phyloP scores from a whole-genome alignment of 371 early-diverging fungal species.

The Phascolomyces articulosus region DNA sequence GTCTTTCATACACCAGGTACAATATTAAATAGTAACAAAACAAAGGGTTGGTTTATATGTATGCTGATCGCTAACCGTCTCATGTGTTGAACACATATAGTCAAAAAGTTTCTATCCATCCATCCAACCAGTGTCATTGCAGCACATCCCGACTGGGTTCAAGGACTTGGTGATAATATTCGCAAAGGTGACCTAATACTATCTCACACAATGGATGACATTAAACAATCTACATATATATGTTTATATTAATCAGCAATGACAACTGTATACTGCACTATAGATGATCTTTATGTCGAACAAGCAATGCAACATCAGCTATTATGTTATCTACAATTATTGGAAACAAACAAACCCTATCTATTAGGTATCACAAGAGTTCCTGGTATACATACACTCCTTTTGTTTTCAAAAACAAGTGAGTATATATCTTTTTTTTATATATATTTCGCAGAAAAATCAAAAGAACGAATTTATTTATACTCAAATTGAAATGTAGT shows the following conservation, averaged over 20 bases:
- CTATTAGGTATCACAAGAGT: conserved; percentile 62
- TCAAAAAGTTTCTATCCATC: conserved; percentile 56
- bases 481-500: conserved; percentile 23
- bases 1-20: conserved; percentile 53
- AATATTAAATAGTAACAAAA: background rate
- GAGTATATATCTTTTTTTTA: conserved; percentile 20
- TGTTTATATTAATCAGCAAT: too few relatives aligned
- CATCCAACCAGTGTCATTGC: conserved; percentile 69
- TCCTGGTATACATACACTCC: conserved; percentile 51
- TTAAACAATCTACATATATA: background rate
- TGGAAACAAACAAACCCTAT: conserved; percentile 73
- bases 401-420: conserved; percentile 46
- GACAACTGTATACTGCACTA: too few relatives aligned
- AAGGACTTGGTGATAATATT: conserved; percentile 39
- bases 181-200: conserved; percentile 35
- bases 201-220: too few relatives aligned
- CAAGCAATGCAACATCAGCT: conserved; percentile 47
- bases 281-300: conserved; percentile 48
- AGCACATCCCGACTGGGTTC: conserved; percentile 62
- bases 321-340: conserved; percentile 63
- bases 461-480: background rate
- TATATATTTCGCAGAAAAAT: background rate
- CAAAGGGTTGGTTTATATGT: too few relatives aligned
- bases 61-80: background rate
- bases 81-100: conserved; percentile 12